Conservation (phyloP, 441 rosid species). For the Pelargonium cotyledonis region DNA sequence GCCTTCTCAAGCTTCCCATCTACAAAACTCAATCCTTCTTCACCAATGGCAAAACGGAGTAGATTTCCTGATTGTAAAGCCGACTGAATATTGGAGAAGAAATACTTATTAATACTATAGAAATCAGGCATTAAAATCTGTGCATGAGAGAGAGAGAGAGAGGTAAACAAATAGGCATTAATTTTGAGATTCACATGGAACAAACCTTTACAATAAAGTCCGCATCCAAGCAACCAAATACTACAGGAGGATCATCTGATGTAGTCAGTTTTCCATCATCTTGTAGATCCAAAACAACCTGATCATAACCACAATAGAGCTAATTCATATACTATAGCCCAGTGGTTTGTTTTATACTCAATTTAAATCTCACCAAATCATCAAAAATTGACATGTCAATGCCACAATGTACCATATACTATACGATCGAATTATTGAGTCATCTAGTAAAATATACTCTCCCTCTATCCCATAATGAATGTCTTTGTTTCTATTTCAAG, state of each 20-base stretch:
- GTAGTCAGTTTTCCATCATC: conserved; percentile 69
- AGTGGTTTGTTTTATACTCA: neutral
- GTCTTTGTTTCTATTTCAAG: no score
- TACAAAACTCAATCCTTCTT: conserved; percentile 66
- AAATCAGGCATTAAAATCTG: neutral
- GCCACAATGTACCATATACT: neutral
- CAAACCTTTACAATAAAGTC: conserved; percentile 61
- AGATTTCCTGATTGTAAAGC: conserved; percentile 54
- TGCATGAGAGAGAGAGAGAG: neutral
- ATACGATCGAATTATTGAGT: no score
- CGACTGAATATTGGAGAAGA: conserved; percentile 41
- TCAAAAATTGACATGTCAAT: neutral
- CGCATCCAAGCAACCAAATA: conserved; percentile 55
- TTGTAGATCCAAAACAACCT: conserved; percentile 87
- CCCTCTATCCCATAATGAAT: no score
- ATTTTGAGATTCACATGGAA: conserved; percentile 7
- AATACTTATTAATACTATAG: neutral
- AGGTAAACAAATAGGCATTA: neutral
- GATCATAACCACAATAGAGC: conserved; percentile 11
- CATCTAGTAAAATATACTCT: no score
- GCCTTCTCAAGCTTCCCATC: conserved; percentile 80
- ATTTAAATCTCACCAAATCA: neutral
- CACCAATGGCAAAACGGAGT: conserved; percentile 59
- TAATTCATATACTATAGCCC: neutral
- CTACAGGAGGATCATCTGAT: conserved; percentile 80